A percentile compares a stretch with the other conserved stretches of the same genome.
Evolutionary conservation across 768 basidiomycete species (phyloP).

Genomic region (Suillus subluteus): DNA sequence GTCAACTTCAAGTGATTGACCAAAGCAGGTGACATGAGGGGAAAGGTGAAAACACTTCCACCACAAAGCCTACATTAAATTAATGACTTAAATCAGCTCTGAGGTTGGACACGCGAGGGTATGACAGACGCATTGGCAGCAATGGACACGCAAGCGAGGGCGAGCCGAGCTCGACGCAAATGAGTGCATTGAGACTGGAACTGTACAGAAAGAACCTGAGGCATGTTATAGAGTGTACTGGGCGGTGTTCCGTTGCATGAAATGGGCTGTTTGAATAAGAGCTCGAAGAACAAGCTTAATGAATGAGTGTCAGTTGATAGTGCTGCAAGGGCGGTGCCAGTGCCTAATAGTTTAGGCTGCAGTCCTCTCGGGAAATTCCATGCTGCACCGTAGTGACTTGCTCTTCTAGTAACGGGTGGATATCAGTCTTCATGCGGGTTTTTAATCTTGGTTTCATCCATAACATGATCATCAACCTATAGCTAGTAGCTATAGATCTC

Average conservation of each 20-base stretch:
- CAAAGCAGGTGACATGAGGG: conserved; percentile 68
- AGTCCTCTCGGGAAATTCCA: neutral
- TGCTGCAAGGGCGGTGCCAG: neutral
- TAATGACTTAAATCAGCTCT: neutral
- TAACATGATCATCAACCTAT: neutral
- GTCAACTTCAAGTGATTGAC: conserved; percentile 62
- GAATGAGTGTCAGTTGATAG: neutral
- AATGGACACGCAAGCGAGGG: conserved; percentile 54
- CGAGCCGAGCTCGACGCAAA: conserved; percentile 30
- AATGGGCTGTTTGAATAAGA: neutral
- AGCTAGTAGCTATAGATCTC: neutral
- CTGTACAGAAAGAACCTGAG: neutral
- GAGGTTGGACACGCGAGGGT: neutral
- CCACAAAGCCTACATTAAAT: conserved; percentile 59
- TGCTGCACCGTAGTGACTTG: neutral
- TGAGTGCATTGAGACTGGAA: conserved; percentile 9
- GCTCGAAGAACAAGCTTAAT: neutral
- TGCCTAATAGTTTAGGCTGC: neutral
- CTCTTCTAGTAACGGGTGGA: neutral
- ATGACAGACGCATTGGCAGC: conserved; percentile 63
- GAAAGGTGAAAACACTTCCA: conserved; percentile 82
- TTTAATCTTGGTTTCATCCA: neutral
- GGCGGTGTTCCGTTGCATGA: neutral
- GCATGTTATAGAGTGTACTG: neutral
- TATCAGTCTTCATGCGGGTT: neutral